Evolutionary conservation across 306 rosid genomes (phyloP).

Genomic region (Senna siamea): DNA sequence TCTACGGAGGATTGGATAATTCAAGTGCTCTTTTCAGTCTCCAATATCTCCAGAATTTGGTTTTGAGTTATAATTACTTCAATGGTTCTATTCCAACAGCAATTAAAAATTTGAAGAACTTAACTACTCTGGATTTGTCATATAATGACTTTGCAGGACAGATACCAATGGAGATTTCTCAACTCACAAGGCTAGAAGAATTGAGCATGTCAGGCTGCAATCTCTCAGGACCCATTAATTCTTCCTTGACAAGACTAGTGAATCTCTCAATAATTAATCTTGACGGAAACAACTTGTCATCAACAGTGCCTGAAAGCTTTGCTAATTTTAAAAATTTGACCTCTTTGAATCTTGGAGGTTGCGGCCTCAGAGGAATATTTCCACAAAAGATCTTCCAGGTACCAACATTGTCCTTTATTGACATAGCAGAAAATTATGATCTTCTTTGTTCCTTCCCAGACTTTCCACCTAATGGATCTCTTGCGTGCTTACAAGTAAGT

Average conservation of each 20-base stretch:
- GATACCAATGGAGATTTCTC: constrained; percentile 31
- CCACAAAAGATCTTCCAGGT: constrained; percentile 28
- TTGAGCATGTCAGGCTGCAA: constrained; percentile 12
- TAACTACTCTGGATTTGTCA: constrained; percentile 19
- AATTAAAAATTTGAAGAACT: constrained; percentile 7
- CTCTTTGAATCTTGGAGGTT: not conserved
- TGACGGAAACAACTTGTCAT: not conserved
- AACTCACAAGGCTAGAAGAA: constrained; percentile 24
- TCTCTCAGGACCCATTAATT: constrained; percentile 38
- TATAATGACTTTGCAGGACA: constrained; percentile 3
- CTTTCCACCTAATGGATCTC: constrained; percentile 26
- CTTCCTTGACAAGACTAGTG: not conserved
- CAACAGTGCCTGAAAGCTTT: constrained; percentile 18
- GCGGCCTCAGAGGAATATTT: constrained; percentile 28
- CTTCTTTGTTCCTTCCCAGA: constrained; percentile 41
- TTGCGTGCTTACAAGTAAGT: not conserved
- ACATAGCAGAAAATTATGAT: not conserved
- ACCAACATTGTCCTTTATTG: constrained; percentile 25
- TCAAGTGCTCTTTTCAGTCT: constrained; percentile 15
- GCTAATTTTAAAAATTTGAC: constrained; percentile 25
- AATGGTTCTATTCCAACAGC: constrained; percentile 9
- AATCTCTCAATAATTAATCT: constrained; percentile 19
- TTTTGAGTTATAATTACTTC: not conserved
- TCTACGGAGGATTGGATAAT: not conserved
- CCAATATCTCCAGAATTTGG: constrained; percentile 33